Percentiles rank a stretch among this genome's conserved stretches.
Conservation (phyloP, 805 yeast species). For the Schwanniomyces occidentalis region DNA sequence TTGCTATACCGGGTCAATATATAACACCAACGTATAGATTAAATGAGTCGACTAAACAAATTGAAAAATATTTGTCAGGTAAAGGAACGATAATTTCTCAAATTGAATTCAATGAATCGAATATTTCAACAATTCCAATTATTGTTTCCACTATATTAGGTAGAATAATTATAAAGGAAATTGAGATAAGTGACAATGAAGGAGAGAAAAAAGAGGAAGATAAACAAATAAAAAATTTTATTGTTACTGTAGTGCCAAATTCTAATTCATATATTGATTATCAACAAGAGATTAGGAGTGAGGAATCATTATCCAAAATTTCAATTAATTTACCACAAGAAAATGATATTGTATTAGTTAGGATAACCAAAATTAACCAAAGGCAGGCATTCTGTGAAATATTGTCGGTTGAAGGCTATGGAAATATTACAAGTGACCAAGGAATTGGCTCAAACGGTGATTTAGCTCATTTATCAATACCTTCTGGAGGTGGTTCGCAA, state of each 20-base stretch:
- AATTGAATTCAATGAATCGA: slow-evolving; percentile 36
- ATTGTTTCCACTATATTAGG: slow-evolving; percentile 67
- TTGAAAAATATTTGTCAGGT: slow-evolving; percentile 58
- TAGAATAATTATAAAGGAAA: slow-evolving; percentile 37
- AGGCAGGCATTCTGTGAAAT: slow-evolving; percentile 82
- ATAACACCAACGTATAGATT: slow-evolving; percentile 56
- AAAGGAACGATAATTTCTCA: slow-evolving; percentile 58
- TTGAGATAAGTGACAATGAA: slow-evolving; percentile 6
- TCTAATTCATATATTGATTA: slow-evolving; percentile 25
- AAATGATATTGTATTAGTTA: slow-evolving; percentile 77
- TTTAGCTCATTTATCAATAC: slow-evolving; percentile 35
- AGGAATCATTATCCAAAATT: slow-evolving; percentile 11
- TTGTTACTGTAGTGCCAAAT: slow-evolving; percentile 33
- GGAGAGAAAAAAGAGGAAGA: slow-evolving; percentile 10
- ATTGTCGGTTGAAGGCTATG: slow-evolving; percentile 59
- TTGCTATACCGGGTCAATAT: slow-evolving; percentile 80
- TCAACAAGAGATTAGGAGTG: slow-evolving; percentile 13
- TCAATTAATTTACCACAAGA: slow-evolving; percentile 71
- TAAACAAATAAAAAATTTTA: slow-evolving; percentile 18
- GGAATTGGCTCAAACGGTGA: slow-evolving; percentile 64
- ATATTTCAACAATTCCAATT: slow-evolving; percentile 36
- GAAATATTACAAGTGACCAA: slow-evolving; percentile 56
- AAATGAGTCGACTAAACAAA: slow-evolving; percentile 16
- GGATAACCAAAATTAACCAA: slow-evolving; percentile 63
- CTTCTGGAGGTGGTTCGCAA: slow-evolving; percentile 58